phyloP scores from a whole-genome alignment of 2,329 filamentous ascomycete species.

The Botrytis fragariae region DNA sequence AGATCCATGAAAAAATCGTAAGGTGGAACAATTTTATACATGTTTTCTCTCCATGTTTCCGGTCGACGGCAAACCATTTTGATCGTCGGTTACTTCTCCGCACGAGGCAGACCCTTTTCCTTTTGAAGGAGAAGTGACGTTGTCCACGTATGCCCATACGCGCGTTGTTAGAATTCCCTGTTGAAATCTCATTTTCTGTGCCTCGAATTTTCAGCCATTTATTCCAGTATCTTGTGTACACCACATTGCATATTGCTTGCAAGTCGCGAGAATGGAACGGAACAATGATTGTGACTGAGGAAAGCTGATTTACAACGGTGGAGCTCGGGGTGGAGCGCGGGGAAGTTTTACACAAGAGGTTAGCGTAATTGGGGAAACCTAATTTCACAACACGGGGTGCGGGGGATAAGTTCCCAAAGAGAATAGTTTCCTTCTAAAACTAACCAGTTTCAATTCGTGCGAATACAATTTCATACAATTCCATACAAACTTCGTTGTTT shows the following conservation, averaged over 20 bases:
- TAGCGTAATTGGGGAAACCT: not conserved
- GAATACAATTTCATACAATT: not conserved
- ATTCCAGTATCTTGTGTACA: too few species aligned
- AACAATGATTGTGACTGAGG: not conserved
- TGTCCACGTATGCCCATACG: not conserved
- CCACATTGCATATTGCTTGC: not conserved
- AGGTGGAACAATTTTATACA: not conserved
- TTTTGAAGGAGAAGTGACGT: not conserved
- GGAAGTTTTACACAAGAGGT: not conserved
- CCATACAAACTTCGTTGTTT: not conserved
- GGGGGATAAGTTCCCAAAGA: not conserved
- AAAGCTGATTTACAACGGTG: not conserved
- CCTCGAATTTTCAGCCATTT: too few species aligned
- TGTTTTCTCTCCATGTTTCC: not conserved
- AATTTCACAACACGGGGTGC: not conserved
- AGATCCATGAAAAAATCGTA: not conserved
- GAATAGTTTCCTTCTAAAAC: not conserved
- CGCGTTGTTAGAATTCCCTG: not conserved
- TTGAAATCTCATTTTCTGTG: not conserved
- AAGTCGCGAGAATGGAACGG: not conserved
- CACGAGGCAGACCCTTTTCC: not conserved
- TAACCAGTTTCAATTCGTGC: not conserved
- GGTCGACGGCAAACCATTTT: not conserved
- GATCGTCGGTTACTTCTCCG: not conserved
- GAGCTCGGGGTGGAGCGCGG: conserved; percentile 1